phyloP scores from a whole-genome alignment of 2,329 filamentous ascomycete genomes.

The Fusarium azukiicola region DNA sequence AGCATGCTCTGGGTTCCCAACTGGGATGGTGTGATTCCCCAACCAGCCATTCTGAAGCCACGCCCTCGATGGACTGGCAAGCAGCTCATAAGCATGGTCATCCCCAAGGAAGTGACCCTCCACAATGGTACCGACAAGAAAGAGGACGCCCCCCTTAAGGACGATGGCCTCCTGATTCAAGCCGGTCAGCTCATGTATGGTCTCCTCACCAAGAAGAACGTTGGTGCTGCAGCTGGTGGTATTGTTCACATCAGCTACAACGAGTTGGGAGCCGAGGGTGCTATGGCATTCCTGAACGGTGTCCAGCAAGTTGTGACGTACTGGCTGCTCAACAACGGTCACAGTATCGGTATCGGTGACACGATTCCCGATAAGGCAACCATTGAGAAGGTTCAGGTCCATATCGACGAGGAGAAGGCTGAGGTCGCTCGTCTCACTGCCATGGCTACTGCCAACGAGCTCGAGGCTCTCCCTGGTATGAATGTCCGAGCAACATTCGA shows the following conservation, averaged over 20 bases:
- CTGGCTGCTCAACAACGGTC: constrained; percentile 97
- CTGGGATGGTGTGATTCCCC: constrained; percentile 97
- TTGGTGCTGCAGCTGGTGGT: constrained; percentile 94
- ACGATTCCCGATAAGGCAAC: constrained; percentile 95
- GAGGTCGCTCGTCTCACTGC: constrained; percentile 89
- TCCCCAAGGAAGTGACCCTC: constrained; percentile 92
- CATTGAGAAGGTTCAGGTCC: constrained; percentile 90
- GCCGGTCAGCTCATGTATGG: constrained; percentile 95
- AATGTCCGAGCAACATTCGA: constrained; percentile 99
- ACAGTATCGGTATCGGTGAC: constrained; percentile 99
- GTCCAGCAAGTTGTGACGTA: constrained; percentile 97
- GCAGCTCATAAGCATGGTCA: constrained; percentile 96
- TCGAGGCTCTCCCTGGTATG: constrained; percentile 98
- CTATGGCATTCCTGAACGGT: constrained; percentile 97
- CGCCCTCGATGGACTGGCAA: constrained; percentile 98
- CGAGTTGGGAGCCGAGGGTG: constrained; percentile 91
- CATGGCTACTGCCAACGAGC: constrained; percentile 90
- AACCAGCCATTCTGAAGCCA: constrained; percentile 96
- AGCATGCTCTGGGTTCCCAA: constrained; percentile 98
- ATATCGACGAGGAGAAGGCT: constrained; percentile 90
- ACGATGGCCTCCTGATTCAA: constrained; percentile 91
- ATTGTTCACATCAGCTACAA: constrained; percentile 98
- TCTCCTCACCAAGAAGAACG: constrained; percentile 94
- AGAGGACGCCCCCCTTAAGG: constrained; percentile 82
- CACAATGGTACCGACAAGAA: constrained; percentile 80